These are phyloP conservation scores for Terfezia claveryi DNA, from an alignment of 495 filamentous ascomycete species.

Conservation along the genomic window DNA sequence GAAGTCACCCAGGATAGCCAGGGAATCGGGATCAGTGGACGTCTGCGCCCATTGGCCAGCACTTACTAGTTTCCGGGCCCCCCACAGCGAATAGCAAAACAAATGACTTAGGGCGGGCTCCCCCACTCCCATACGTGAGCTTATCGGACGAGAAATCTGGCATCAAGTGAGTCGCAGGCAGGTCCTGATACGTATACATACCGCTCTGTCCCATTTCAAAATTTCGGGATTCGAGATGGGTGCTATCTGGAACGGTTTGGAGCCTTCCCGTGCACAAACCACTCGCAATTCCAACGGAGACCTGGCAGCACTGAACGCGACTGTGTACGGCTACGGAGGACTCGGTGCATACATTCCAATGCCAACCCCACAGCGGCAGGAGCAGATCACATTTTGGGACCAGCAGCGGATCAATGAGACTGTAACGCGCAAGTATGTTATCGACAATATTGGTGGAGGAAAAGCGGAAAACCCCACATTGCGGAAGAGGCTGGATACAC, in stretches of 20 bases:
- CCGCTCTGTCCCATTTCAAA: too few species aligned
- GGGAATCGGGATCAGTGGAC: too few species aligned
- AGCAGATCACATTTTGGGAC: slow-evolving; percentile 14
- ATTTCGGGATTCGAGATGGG: background rate
- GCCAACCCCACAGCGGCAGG: slow-evolving; percentile 1
- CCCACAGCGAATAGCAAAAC: too few species aligned
- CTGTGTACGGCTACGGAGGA: slow-evolving; percentile 16
- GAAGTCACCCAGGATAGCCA: too few species aligned
- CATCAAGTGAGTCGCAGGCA: too few species aligned
- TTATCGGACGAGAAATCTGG: too few species aligned
- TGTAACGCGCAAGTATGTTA: slow-evolving; percentile 9
- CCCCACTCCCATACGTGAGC: too few species aligned
- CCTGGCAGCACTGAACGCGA: background rate
- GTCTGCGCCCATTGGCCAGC: too few species aligned
- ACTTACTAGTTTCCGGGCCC: too few species aligned
- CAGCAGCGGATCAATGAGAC: slow-evolving; percentile 14
- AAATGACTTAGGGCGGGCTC: too few species aligned
- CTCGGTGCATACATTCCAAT: slow-evolving; percentile 6
- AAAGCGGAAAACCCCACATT: slow-evolving; percentile 1
- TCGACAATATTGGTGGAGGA: slow-evolving; percentile 5
- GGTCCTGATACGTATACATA: too few species aligned
- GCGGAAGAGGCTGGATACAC: slow-evolving; percentile 37
- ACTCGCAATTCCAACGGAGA: background rate
- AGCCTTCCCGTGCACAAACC: background rate
- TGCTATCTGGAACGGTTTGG: background rate